Percentiles rank a stretch among this genome's conserved stretches.
Conservation (phyloP, 73 alveolate species). For the Tetrahymena malaccensis region DNA sequence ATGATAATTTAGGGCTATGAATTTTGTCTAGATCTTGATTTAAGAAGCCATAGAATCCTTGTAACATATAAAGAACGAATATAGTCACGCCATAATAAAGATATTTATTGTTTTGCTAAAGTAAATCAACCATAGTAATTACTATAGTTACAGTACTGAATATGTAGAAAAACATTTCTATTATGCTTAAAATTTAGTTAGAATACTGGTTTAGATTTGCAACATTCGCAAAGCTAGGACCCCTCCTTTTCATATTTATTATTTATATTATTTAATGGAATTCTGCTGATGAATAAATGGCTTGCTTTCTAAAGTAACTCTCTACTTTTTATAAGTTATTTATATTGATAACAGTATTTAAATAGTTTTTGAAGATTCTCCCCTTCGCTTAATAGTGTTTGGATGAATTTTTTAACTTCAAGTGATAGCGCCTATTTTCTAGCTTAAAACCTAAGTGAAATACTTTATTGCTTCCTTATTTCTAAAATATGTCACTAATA, state of each 20-base stretch:
- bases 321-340: not conserved
- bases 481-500: not conserved
- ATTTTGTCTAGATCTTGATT: not conserved
- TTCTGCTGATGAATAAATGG: not conserved
- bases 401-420: not conserved
- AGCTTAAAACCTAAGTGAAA: not conserved
- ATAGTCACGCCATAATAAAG: not conserved
- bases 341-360: not conserved
- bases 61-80: not conserved
- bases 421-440: not conserved
- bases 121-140: not conserved
- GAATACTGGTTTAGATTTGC: not conserved
- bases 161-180: not conserved
- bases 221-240: not conserved
- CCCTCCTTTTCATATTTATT: not conserved
- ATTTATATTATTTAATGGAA: not conserved
- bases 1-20: not conserved
- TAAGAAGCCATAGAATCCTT: not conserved
- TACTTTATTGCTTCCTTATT: not conserved
- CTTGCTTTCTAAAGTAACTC: not conserved
- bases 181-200: not conserved
- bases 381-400: not conserved
- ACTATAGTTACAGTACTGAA: not conserved
- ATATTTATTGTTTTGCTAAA: not conserved
- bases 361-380: not conserved